Base-by-base conservation (phyloP, 768 basidiomycete species). In the Podaxis mareebaensis region DNA sequence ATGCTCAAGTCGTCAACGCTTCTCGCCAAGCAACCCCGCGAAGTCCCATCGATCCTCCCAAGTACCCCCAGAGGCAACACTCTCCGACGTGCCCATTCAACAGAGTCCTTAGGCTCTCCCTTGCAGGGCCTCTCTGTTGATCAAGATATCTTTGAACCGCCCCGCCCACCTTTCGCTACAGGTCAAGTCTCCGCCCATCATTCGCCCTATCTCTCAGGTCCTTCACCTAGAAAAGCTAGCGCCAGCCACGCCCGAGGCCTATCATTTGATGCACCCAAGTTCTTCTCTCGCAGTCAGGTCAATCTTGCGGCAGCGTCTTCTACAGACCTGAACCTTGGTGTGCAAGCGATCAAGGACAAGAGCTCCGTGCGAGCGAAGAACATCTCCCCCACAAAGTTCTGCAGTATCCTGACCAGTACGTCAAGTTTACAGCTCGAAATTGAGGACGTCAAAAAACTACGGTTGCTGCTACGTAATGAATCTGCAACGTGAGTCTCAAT, bases 391-490 rank as follows among this genome's bases (percentile, higher is more conserved):
- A 84, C 81, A 4, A 85, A 82, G 67, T 86, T 91, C 70, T 88
- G 87, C 68, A 86, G 82, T 63, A 79, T 91, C 58, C 77, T 96
- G 15, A 80, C 83, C 1, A 81, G 84, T 2, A 85, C 86, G 28
- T 91, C 88, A 12, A 93, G 88, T 66, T 85, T 84, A 3, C 76
- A 83, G n/a, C 80, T 99, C 44, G 93, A 95, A n/a, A 78, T 96
- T 0, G 94, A 92, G 66, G 81, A 85, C 38, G 81, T 96, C 49
- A 97, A 97, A 77, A 96, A 95, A 74, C 73, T 99, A 62, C 79
- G 95, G 63, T 77, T 98, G 64, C 73, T 97, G 67, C 79, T 99
- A 24, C 79, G 97, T 61, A 97, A 97, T 68, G 97, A 99, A 75
- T 83, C 89, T n/a, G 94, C 96, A 1, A 85, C 81, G 92, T 95